Percentiles rank a stretch among this genome's conserved stretches.
Evolutionary conservation across 805 yeast genomes (phyloP).

Genomic region (Sugiyamaella qingdaonensis): DNA sequence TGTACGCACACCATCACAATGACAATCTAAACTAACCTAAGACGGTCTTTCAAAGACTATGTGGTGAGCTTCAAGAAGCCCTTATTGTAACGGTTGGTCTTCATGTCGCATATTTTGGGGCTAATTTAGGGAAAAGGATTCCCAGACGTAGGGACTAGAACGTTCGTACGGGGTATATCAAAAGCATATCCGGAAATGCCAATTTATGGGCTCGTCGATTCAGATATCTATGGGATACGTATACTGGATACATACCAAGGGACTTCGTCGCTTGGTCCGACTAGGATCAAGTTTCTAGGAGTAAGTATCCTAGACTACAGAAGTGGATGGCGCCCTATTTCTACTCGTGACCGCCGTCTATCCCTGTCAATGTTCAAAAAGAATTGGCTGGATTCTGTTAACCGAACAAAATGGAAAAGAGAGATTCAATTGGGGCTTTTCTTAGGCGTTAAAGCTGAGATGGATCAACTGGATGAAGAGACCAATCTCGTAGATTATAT

Average conservation of each 20-base stretch:
- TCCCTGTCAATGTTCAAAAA: slow-evolving; percentile 32
- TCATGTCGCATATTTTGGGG: neutral
- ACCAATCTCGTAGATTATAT: slow-evolving; percentile 21
- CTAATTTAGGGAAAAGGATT: slow-evolving; percentile 51
- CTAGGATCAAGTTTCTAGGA: slow-evolving; percentile 36
- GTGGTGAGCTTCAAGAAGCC: slow-evolving; percentile 22
- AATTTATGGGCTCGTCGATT: slow-evolving; percentile 50
- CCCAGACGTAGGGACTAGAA: slow-evolving; percentile 54
- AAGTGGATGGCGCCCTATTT: slow-evolving; percentile 29
- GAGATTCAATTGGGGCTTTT: slow-evolving; percentile 54
- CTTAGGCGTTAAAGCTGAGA: slow-evolving; percentile 52
- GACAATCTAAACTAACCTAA: slow-evolving; percentile 4
- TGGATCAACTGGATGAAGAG: slow-evolving; percentile 40
- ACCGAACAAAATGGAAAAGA: slow-evolving; percentile 29
- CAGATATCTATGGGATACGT: slow-evolving; percentile 61
- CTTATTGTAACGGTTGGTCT: slow-evolving; percentile 40
- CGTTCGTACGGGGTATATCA: slow-evolving; percentile 36
- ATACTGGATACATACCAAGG: slow-evolving; percentile 42
- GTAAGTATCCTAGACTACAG: slow-evolving; percentile 39
- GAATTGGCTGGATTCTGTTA: slow-evolving; percentile 22
- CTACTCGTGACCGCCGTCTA: slow-evolving; percentile 31
- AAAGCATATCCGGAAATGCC: slow-evolving; percentile 34
- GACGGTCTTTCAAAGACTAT: slow-evolving; percentile 38
- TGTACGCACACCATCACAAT: slow-evolving; percentile 19
- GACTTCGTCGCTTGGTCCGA: slow-evolving; percentile 10